phyloP scores from a whole-genome alignment of 805 yeast genomes.

The Myxozyma vanderwaltii region DNA sequence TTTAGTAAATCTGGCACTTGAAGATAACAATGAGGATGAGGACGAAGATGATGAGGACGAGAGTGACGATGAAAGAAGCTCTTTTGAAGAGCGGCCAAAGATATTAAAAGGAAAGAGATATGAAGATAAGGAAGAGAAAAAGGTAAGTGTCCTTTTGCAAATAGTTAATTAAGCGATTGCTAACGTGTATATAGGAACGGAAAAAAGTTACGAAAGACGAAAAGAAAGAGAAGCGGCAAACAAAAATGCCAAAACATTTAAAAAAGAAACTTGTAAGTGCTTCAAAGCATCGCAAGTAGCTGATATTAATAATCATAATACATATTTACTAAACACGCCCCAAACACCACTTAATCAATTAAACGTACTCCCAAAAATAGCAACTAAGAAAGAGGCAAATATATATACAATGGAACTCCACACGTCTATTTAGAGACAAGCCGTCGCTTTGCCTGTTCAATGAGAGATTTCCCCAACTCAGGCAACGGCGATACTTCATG shows the following conservation, averaged over 20 bases:
- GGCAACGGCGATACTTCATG: slow-evolving; percentile 30
- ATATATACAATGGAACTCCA: background rate
- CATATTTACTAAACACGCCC: background rate
- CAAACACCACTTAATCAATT: background rate
- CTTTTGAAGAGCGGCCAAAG: slow-evolving; percentile 48
- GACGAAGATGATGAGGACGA: slow-evolving; percentile 43
- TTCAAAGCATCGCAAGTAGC: slow-evolving; percentile 38
- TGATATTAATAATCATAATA: background rate
- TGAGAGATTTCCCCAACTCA: slow-evolving; percentile 15
- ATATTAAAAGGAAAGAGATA: slow-evolving; percentile 68
- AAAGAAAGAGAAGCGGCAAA: slow-evolving; percentile 75
- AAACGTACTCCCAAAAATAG: background rate
- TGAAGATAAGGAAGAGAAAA: slow-evolving; percentile 78
- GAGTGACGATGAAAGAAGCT: slow-evolving; percentile 44
- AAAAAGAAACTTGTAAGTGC: slow-evolving; percentile 75
- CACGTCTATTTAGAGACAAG: slow-evolving; percentile 13
- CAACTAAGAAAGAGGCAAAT: background rate
- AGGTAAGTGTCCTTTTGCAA: slow-evolving; percentile 36
- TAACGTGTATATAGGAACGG: slow-evolving; percentile 47
- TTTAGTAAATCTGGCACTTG: slow-evolving; percentile 36
- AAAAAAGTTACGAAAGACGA: slow-evolving; percentile 73
- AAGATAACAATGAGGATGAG: slow-evolving; percentile 33
- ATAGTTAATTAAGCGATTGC: background rate
- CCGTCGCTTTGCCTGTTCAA: slow-evolving; percentile 25
- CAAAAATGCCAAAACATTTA: slow-evolving; percentile 78